Base-by-base conservation (phyloP, 768 basidiomycete species). In the Russula olivacea region DNA sequence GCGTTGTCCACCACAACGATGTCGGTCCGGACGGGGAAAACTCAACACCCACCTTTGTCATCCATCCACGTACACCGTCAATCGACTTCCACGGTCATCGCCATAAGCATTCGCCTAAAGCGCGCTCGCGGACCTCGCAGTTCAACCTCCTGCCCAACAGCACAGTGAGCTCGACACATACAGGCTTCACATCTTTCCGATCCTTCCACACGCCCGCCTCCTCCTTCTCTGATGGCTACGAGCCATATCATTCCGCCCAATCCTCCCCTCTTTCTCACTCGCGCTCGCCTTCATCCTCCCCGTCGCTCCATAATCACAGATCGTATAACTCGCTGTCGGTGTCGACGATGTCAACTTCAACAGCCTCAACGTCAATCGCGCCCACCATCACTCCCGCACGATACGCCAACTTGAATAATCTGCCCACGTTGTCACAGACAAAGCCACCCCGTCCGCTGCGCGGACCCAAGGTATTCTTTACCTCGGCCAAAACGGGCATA, bases 181-280 rank as follows among this genome's bases (percentile, higher is more conserved):
- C 86, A 0, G 79, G 79, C 2, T 70, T 83, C 3, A 83, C 86
- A 1, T 77, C 84, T 49, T 92, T 87, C 72, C 87, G 90, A 1
- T 77, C 84, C 49, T 92, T 87, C 72, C 87, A 90, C 72, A 93
- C 91, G 0, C 89, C 91, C 9, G 83, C 86, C 0, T 91, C 90
- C 0, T 90, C 88, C n/a, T 64, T 89, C 48, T 87, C 83, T 66
- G 85, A 89, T 70, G 67, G 71, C 3, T 88, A 77, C 65, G 78
- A 82, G 21, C 83, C 52, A 1, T 63, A 54, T 47, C 28, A 63
- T 6, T 63, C 85, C 8, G 86, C 87, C 3, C 80, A 81, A 12
- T 82, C 83, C 4, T 85, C 86, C 2, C 84, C 84, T 0, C 76
- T 79, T 57, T 77, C 81, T 2, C 66, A 64, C 10, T 69, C 76